Percentiles rank a stretch among this genome's conserved stretches.
phyloP scores from a whole-genome alignment of 257 asterid genomes.

The Buddleja alternifolia region DNA sequence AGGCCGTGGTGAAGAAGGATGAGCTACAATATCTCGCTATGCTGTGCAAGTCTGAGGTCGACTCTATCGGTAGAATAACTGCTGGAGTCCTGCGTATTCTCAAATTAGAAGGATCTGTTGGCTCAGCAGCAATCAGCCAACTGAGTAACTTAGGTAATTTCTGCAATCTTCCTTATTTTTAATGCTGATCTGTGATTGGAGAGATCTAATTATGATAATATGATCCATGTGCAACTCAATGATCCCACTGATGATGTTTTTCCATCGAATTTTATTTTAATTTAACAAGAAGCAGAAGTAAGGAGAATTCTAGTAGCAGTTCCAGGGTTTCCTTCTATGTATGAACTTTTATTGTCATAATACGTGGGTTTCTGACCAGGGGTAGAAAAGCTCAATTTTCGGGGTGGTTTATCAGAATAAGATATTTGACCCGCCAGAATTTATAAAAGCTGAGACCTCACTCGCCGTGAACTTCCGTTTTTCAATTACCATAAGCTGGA shows the following conservation, averaged over 20 bases:
- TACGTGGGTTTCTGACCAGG: too few relatives aligned
- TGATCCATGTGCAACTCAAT: background rate
- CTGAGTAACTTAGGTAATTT: conserved; percentile 83
- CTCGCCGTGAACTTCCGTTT: too few relatives aligned
- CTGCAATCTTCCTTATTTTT: conserved; percentile 20
- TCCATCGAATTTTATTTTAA: background rate
- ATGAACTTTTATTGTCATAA: background rate
- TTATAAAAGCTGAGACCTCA: too few relatives aligned
- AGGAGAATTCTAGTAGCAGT: background rate
- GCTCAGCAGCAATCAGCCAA: conserved; percentile 80
- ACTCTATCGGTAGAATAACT: conserved; percentile 85
- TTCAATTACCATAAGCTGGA: too few relatives aligned
- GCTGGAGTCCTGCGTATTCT: conserved; percentile 91
- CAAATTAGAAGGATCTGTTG: conserved; percentile 83
- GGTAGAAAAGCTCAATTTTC: too few relatives aligned
- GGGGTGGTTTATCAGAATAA: too few relatives aligned
- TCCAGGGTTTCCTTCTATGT: background rate
- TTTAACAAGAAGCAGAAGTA: background rate
- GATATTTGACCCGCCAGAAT: too few relatives aligned
- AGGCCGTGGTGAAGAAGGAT: conserved; percentile 83
- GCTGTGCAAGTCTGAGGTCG: conserved; percentile 85
- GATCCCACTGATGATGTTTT: background rate
- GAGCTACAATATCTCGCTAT: conserved; percentile 72
- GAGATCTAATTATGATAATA: too few relatives aligned
- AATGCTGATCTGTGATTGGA: background rate